Evolutionary conservation across 2,329 filamentous ascomycete genomes (phyloP).

Genomic region (Colletotrichum chrysophilum): DNA sequence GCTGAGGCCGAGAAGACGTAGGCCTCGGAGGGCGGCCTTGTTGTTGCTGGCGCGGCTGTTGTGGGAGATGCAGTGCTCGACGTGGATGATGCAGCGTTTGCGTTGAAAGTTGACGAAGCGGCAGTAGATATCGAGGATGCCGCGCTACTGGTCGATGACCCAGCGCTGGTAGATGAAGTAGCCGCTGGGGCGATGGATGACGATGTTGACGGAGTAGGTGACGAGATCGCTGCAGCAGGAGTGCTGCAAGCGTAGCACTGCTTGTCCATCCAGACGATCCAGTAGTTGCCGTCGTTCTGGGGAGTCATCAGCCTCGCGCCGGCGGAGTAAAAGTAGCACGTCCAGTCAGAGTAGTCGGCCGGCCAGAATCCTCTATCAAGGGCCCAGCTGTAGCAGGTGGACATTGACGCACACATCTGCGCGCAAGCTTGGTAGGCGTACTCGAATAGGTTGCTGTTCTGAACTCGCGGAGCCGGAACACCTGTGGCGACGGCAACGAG

Average conservation of each 20-base stretch:
- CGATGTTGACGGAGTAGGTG: not conserved
- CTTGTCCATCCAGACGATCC: constrained; percentile 8
- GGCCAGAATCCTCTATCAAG: constrained; percentile 4
- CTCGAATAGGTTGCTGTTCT: not conserved
- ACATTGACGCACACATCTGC: not conserved
- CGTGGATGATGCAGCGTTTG: not conserved
- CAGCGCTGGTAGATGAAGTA: not conserved
- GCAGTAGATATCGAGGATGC: not conserved
- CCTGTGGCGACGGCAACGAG: not conserved
- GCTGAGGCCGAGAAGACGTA: not conserved
- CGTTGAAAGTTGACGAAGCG: not conserved
- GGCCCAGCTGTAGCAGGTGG: not conserved
- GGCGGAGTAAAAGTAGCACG: constrained; percentile 9
- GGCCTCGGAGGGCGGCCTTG: not conserved
- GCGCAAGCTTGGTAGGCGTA: constrained; percentile 1
- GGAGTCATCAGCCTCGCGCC: not conserved
- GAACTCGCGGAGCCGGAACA: not conserved
- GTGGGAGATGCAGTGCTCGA: not conserved
- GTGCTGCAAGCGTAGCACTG: not conserved
- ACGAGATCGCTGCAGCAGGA: not conserved
- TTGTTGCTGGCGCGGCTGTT: not conserved
- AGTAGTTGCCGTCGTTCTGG: not conserved
- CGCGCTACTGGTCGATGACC: not conserved
- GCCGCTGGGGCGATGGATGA: not conserved
- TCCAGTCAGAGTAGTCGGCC: not conserved